Evolutionary conservation across 805 yeast genomes (phyloP), one percentile per base, ranked within the genome.

Genomic region (Starmerella sirachaensis): DNA sequence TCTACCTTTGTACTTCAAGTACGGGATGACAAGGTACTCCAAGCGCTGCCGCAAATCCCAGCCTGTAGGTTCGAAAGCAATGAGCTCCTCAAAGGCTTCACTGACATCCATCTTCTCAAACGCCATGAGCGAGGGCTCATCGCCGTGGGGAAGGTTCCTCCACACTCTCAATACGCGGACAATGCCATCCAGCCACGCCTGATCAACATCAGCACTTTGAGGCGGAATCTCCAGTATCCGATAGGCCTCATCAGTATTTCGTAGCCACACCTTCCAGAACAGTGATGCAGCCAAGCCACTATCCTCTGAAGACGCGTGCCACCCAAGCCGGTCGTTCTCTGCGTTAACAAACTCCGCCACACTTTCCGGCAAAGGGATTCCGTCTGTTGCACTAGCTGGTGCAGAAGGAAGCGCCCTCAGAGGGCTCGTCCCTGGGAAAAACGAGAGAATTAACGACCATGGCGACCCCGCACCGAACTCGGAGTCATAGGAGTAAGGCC

Each of bases 181-280:
- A 4, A 54, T 41, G 3, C 62, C 62, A 14, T 40, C 41, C 8
- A 48, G 38, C 63, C 63, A 59, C 6, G 35, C 37, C 3, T 30
- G 31, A 12, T 47, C 42, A 1, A 39, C 42, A 10, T 31, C 34
- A 2, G 54, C 43, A 16, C 43, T 33, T 33, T 41, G 34, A 6
- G 40, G 40, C 1, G 45, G 43, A 2, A 53, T 25, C 11, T 24
- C 31, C n/a, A 45, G 32, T 11, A 24, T 23, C 16, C 51, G 47
- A 29, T 38, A 52, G 29, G 35, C 44, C n/a, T 33, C 33, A 29
- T 59, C 63, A 1, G 52, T 41, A n/a, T 41, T 39, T 6, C 56
- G 45, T 11, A 55, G 41, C 18, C 62, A 43, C 18, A 46, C 33
- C 33, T 51, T 49, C 20, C 49, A 21, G 53, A 61, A 59, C 20